These are phyloP conservation scores for Rhizopus arrhizus DNA, from an alignment of 371 early-diverging fungal species.

Conservation along the genomic window DNA sequence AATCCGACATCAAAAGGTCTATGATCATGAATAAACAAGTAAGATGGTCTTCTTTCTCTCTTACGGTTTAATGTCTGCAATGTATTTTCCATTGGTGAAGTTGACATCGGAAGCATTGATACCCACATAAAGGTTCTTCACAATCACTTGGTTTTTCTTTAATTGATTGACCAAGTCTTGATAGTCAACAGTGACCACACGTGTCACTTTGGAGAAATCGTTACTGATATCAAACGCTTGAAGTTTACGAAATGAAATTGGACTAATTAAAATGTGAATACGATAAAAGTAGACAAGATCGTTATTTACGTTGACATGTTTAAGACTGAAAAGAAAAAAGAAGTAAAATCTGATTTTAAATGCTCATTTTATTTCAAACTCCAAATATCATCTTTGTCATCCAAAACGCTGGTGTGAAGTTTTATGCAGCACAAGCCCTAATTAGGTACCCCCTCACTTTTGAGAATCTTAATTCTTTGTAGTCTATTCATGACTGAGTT, in stretches of 20 bases:
- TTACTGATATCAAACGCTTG: constrained; percentile 45
- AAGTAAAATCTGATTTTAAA: not conserved
- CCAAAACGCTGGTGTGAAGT: constrained; percentile 6
- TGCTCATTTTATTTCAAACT: constrained; percentile 4
- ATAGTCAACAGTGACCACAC: constrained; percentile 30
- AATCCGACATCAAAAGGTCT: constrained; percentile 69
- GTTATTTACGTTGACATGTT: constrained; percentile 1
- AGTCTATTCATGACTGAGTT: too few relatives aligned
- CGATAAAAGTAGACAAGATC: not conserved
- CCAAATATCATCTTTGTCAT: constrained; percentile 4
- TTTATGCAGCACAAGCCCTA: too few relatives aligned
- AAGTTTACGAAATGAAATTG: constrained; percentile 39
- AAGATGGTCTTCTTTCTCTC: constrained; percentile 1
- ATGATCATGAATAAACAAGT: not conserved
- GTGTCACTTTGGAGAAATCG: constrained; percentile 42
- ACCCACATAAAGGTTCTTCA: constrained; percentile 54
- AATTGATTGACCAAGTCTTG: constrained; percentile 29
- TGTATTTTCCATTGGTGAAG: constrained; percentile 62
- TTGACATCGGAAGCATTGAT: constrained; percentile 67
- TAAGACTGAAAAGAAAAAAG: not conserved
- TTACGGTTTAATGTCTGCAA: constrained; percentile 58
- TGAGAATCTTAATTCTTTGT: too few relatives aligned
- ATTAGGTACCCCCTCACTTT: too few relatives aligned
- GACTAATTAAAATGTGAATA: constrained; percentile 5
- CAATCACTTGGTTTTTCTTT: constrained; percentile 43